Conservation (phyloP, 257 asterid species). For the Ocimum tenuiflorum region DNA sequence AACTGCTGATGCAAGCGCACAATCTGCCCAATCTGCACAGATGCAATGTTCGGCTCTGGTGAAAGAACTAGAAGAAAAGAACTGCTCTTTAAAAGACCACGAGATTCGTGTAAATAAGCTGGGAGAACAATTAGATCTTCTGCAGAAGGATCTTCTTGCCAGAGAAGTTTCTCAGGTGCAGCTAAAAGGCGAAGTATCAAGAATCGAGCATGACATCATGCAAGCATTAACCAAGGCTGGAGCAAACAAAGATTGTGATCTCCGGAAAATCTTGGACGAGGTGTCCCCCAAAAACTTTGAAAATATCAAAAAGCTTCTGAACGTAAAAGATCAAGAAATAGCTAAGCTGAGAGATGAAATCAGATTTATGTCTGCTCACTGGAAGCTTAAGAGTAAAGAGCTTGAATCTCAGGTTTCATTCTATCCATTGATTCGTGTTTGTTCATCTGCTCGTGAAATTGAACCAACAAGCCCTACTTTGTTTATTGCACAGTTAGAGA, state of each 20-base stretch:
- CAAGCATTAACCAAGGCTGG: constrained; percentile 67
- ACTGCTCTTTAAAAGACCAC: constrained; percentile 55
- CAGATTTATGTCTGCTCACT: constrained; percentile 77
- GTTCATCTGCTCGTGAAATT: background rate
- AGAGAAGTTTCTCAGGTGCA: constrained; percentile 77
- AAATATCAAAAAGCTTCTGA: constrained; percentile 56
- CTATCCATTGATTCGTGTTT: background rate
- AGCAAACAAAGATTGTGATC: constrained; percentile 57
- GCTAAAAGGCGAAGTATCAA: constrained; percentile 68
- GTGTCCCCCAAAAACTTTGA: constrained; percentile 60
- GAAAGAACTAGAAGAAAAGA: constrained; percentile 67
- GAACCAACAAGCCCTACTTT: background rate
- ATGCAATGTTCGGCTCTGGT: constrained; percentile 59
- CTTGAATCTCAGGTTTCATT: constrained; percentile 70
- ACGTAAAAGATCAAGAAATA: constrained; percentile 67
- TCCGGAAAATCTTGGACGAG: constrained; percentile 59
- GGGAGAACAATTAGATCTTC: constrained; percentile 67
- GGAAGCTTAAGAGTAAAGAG: constrained; percentile 76
- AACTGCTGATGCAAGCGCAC: constrained; percentile 76
- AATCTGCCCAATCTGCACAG: constrained; percentile 71
- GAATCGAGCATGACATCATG: constrained; percentile 80
- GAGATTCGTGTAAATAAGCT: constrained; percentile 55
- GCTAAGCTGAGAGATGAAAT: constrained; percentile 68
- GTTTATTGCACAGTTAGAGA: constrained; percentile 51
- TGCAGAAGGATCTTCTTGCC: constrained; percentile 68